Conservation (phyloP, 2,329 filamentous ascomycete species). For the Stylonectria norvegica region DNA sequence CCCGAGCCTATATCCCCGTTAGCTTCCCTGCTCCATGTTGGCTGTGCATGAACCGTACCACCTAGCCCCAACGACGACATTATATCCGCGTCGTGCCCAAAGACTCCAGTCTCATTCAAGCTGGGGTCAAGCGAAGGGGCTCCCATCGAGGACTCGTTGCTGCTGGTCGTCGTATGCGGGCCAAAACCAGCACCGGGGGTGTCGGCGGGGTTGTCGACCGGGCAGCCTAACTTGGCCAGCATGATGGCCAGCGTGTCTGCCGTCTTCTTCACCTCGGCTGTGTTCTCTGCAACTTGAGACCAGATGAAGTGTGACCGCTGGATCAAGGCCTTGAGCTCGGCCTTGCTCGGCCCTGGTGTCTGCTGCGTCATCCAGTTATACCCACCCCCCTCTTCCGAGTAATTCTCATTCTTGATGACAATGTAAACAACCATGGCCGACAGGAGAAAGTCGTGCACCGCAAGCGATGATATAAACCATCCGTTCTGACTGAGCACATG, state of each 20-base stretch:
- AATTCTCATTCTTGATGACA: slow-evolving; percentile 42
- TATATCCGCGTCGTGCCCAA: slow-evolving; percentile 18
- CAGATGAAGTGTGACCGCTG: slow-evolving; percentile 44
- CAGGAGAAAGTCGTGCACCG: slow-evolving; percentile 59
- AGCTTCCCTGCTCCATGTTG: slow-evolving; percentile 11
- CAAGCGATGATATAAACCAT: slow-evolving; percentile 57
- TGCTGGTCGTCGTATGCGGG: slow-evolving; percentile 4
- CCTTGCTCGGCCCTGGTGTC: slow-evolving; percentile 33
- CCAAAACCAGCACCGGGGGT: slow-evolving; percentile 1
- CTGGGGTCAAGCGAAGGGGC: slow-evolving; percentile 20
- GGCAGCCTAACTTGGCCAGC: slow-evolving; percentile 39
- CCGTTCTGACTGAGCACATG: slow-evolving; percentile 49
- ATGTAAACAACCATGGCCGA: slow-evolving; percentile 60
- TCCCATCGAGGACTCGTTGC: slow-evolving; percentile 15
- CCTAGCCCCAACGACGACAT: slow-evolving; percentile 21
- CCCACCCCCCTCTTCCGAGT: slow-evolving; percentile 34
- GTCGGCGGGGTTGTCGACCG: slow-evolving; percentile 20
- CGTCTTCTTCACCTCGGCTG: slow-evolving; percentile 44
- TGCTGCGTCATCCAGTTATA: slow-evolving; percentile 35
- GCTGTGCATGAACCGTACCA: slow-evolving; percentile 10
- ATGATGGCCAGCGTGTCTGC: slow-evolving; percentile 44
- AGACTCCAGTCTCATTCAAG: slow-evolving; percentile 16
- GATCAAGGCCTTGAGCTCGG: slow-evolving; percentile 40
- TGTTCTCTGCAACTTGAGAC: slow-evolving; percentile 36
- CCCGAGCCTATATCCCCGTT: slow-evolving; percentile 15